Base-by-base conservation (phyloP, 2,329 filamentous ascomycete genomes). In the Fusarium nodosum region DNA sequence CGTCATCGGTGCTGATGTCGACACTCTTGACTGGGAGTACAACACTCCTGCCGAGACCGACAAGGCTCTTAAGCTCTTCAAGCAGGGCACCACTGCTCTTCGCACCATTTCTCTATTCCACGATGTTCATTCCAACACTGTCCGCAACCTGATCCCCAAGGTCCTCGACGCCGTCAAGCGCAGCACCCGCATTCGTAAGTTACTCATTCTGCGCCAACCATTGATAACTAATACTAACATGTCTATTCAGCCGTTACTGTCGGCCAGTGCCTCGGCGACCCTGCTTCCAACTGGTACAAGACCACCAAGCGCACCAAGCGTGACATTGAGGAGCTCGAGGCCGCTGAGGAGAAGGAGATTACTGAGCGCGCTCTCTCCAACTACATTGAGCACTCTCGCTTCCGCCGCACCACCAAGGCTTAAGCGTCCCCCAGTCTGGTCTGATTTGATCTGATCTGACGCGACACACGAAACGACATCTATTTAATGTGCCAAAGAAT, bases 21-120 rank as follows among this genome's bases (percentile, higher is more conserved):
- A 88, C 74, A 88, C 86, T 22, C 81, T 86, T 51, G 86, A 88
- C 75, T 87, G 85, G 73, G 81, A 80, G 66, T 82, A 80, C 62
- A 67, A 71, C 44, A 60, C 64, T 28, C 67, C 67, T 30, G 64
- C 62, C 36, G 55, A 56, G 67, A 69, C 64, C 47, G 64, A 68
- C 41, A 68, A 38, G 33, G 68, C 67, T 20, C 60, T 71, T 10
- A 34, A 56, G 12, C 24, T 53, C 42, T 78, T 85, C 63, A 71
- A 66, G 13, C 60, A 47, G 47, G 74, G 72, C 12, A 68, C 78
- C 20, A 64, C 71, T 56, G 56, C 68, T 22, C 73, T 73, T 50
- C 74, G 76, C 48, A 84, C 81, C 65, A 80, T 88, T 38, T 78
- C 81, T 41, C 85, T 88, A 64, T 80, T 79, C 4, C 82, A 84